Conservation (phyloP, 805 yeast species). For the Teunomyces lycoperdinae region DNA sequence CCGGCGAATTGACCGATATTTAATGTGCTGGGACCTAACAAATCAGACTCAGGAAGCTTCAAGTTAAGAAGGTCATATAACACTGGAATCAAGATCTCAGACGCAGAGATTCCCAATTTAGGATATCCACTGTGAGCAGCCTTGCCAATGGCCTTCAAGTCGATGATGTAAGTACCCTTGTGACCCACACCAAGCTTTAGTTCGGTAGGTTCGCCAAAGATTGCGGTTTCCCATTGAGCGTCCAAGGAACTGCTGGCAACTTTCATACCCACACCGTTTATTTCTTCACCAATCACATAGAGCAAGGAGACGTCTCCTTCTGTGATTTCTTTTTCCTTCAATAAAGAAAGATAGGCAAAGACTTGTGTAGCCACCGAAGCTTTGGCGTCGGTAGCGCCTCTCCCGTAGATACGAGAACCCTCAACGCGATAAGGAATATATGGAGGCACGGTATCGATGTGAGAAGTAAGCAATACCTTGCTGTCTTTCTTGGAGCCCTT, state of each 20-base stretch:
- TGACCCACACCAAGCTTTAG: constrained; percentile 67
- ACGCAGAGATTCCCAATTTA: constrained; percentile 62
- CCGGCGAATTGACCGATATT: constrained; percentile 58
- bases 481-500: constrained; percentile 44
- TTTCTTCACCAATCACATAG: constrained; percentile 71
- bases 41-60: constrained; percentile 48
- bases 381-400: constrained; percentile 73
- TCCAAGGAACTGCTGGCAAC: constrained; percentile 39
- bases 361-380: constrained; percentile 66
- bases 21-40: constrained; percentile 59
- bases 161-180: constrained; percentile 52
- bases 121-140: constrained; percentile 73
- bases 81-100: constrained; percentile 50
- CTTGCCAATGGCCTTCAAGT: constrained; percentile 48
- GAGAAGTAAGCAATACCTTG: constrained; percentile 55
- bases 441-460: constrained; percentile 74
- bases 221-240: constrained; percentile 54
- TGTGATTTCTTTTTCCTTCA: constrained; percentile 30
- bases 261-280: constrained; percentile 63
- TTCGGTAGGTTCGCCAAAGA: constrained; percentile 79
- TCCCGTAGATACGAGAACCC: constrained; percentile 54
- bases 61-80: constrained; percentile 43
- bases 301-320: constrained; percentile 59
- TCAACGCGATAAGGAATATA: constrained; percentile 48
- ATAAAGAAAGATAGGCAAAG: constrained; percentile 49